A percentile compares a stretch with the other conserved stretches of the same genome.
These are phyloP conservation scores for Coprinopsis sp. DNA, from an alignment of 768 basidiomycete species.

Conservation along the genomic window DNA sequence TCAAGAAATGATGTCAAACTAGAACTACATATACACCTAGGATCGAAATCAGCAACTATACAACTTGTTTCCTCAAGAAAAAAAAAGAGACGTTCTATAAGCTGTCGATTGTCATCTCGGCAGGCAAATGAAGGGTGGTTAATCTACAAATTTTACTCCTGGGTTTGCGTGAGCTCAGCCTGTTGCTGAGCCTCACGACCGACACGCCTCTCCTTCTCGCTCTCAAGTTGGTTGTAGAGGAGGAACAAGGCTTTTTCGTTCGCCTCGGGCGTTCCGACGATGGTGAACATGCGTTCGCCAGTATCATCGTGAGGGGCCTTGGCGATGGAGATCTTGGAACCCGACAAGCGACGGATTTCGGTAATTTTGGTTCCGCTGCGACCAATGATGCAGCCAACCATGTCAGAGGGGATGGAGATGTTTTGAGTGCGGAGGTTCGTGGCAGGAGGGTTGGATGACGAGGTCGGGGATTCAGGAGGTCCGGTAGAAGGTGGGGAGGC, in stretches of 20 bases:
- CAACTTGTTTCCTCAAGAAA: slow-evolving; percentile 9
- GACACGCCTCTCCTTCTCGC: slow-evolving; percentile 91
- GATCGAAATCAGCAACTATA: slow-evolving; percentile 9
- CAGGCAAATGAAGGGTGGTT: no score
- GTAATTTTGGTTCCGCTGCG: slow-evolving; percentile 98
- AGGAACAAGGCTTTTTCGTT: slow-evolving; percentile 98
- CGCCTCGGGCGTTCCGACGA: slow-evolving; percentile 91
- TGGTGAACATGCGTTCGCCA: slow-evolving; percentile 99
- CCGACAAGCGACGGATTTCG: slow-evolving; percentile 96
- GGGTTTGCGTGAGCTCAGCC: slow-evolving; percentile 52
- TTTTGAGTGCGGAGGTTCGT: slow-evolving; percentile 95
- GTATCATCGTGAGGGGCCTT: slow-evolving; percentile 99
- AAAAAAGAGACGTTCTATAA: slow-evolving; percentile 7
- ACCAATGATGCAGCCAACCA: slow-evolving; percentile 97
- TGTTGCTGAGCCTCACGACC: slow-evolving; percentile 80
- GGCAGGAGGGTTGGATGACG: slow-evolving; percentile 50
- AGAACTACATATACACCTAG: slow-evolving; percentile 9
- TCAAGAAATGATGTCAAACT: slow-evolving; percentile 1
- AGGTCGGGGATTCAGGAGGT: slow-evolving; percentile 42
- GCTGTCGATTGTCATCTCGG: not conserved
- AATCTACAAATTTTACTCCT: slow-evolving; percentile 5
- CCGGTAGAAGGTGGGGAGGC: slow-evolving; percentile 31
- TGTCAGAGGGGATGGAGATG: slow-evolving; percentile 98
- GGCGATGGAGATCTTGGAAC: slow-evolving; percentile 97
- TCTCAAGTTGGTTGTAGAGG: slow-evolving; percentile 94